Evolutionary conservation across 257 asterid species (phyloP).

Genomic region (Handroanthus guayacan): DNA sequence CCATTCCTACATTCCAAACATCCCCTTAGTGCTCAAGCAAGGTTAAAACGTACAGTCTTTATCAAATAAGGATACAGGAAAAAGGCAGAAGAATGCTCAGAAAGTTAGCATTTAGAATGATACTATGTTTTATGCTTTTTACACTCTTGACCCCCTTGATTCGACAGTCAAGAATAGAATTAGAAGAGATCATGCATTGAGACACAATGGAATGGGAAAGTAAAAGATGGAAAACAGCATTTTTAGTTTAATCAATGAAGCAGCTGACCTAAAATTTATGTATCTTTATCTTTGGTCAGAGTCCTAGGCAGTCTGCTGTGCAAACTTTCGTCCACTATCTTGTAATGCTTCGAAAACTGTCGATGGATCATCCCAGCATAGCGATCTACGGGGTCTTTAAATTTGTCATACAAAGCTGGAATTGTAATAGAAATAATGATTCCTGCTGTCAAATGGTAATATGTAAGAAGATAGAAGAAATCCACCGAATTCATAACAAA

Average conservation of each 20-base stretch:
- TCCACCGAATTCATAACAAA: background rate
- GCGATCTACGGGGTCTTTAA: constrained; percentile 66
- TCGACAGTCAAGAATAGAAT: constrained; percentile 19
- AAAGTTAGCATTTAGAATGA: constrained; percentile 14
- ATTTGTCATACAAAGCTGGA: constrained; percentile 81
- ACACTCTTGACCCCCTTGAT: constrained; percentile 19
- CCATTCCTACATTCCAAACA: too few relatives aligned
- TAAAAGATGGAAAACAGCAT: constrained; percentile 10
- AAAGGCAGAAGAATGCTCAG: background rate
- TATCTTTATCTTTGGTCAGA: constrained; percentile 63
- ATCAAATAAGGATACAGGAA: background rate
- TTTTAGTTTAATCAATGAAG: constrained; percentile 9
- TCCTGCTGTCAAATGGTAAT: constrained; percentile 56
- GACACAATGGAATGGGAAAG: constrained; percentile 3
- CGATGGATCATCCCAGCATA: constrained; percentile 70
- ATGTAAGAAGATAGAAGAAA: constrained; percentile 25
- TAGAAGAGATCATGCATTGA: background rate
- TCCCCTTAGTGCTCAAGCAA: too few relatives aligned
- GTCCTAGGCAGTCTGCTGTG: constrained; percentile 71
- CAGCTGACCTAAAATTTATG: constrained; percentile 40
- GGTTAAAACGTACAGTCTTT: too few relatives aligned
- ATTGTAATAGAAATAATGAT: constrained; percentile 65
- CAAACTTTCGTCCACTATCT: constrained; percentile 79
- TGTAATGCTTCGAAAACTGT: constrained; percentile 76
- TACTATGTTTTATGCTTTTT: background rate